phyloP scores from a whole-genome alignment of 768 basidiomycete species.

The Russula vinacea region DNA sequence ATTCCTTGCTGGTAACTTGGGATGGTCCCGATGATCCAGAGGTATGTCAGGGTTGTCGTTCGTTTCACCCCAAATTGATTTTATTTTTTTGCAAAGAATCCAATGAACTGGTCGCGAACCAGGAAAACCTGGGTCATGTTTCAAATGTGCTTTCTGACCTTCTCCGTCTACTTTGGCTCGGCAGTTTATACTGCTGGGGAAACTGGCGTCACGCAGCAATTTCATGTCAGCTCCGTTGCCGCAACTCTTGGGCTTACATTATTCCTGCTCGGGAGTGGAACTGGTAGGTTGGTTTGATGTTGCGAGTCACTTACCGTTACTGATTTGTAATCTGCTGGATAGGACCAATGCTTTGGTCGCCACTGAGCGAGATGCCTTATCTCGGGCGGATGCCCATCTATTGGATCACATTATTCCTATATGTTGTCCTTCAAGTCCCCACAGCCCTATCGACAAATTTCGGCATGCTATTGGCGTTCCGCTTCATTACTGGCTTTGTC shows the following conservation, averaged over 20 bases:
- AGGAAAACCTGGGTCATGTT: conserved; percentile 37
- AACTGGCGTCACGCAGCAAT: conserved; percentile 32
- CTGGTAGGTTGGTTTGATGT: conserved; percentile 19
- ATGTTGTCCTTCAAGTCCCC: conserved; percentile 38
- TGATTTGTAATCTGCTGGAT: conserved; percentile 27
- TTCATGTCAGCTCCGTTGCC: conserved; percentile 33
- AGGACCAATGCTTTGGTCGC: conserved; percentile 33
- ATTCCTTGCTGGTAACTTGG: conserved; percentile 34
- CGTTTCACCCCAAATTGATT: neutral
- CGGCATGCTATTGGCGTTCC: conserved; percentile 36
- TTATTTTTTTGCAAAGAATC: conserved; percentile 9
- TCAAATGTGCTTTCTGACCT: conserved; percentile 37
- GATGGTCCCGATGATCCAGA: conserved; percentile 29
- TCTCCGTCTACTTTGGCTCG: conserved; percentile 38
- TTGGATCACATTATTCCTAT: conserved; percentile 36
- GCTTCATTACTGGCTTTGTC: conserved; percentile 40
- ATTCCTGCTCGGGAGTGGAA: conserved; percentile 33
- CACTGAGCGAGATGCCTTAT: conserved; percentile 37
- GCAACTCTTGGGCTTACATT: conserved; percentile 36
- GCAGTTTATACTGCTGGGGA: conserved; percentile 38
- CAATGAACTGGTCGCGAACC: conserved; percentile 35
- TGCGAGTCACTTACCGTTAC: neutral
- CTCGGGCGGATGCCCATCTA: conserved; percentile 39
- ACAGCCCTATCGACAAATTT: conserved; percentile 37
- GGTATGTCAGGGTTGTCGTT: conserved; percentile 10